Evolutionary conservation across 208 protist species (phyloP).

Genomic region (Acanthamoeba healyi): DNA sequence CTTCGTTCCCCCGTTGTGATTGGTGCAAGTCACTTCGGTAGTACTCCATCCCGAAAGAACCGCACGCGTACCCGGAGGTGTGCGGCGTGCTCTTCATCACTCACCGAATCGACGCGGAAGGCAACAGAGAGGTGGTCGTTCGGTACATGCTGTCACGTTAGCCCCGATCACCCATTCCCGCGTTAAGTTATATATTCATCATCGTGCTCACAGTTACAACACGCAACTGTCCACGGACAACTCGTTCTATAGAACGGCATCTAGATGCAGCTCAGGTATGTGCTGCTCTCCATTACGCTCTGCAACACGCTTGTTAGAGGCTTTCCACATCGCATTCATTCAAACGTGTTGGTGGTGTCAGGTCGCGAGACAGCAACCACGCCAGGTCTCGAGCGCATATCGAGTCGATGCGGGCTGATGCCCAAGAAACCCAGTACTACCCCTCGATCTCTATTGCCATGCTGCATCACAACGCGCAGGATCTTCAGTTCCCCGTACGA

Average conservation of each 20-base stretch:
- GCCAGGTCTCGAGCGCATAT: conserved; percentile 59
- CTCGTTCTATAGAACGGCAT: conserved; percentile 57
- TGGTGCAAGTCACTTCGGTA: background rate
- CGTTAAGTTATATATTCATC: no score
- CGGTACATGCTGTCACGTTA: background rate
- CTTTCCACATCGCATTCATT: no score
- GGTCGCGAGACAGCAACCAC: background rate
- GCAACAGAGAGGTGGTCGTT: conserved; percentile 22
- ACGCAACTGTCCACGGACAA: background rate
- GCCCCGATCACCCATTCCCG: no score
- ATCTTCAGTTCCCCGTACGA: background rate
- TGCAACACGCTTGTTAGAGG: background rate
- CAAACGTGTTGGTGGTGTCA: no score
- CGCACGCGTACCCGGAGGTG: conserved; percentile 14
- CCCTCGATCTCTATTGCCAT: conserved; percentile 64
- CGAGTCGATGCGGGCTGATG: background rate
- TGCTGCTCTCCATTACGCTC: background rate
- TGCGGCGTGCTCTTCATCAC: background rate
- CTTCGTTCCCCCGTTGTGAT: no score
- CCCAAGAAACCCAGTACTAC: conserved; percentile 72
- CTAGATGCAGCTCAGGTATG: conserved; percentile 3
- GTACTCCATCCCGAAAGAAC: background rate
- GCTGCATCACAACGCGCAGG: background rate
- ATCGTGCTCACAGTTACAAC: conserved; percentile 6
- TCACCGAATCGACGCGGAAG: background rate